phyloP scores from a whole-genome alignment of 2,329 filamentous ascomycete genomes.

The Canariomyces notabilis region DNA sequence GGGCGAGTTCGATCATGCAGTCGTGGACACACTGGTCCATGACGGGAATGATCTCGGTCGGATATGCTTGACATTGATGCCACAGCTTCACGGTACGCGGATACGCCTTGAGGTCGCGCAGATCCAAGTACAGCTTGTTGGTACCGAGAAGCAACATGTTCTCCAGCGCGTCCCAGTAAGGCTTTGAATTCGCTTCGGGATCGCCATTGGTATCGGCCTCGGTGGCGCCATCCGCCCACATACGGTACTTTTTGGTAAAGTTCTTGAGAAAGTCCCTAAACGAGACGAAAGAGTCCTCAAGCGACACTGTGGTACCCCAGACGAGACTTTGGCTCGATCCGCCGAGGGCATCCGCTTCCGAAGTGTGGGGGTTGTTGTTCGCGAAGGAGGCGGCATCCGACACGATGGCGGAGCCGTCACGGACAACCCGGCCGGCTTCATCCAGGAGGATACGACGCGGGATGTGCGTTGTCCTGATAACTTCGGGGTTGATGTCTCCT shows the following conservation, averaged over 20 bases:
- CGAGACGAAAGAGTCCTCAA: slow-evolving; percentile 77
- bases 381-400: slow-evolving; percentile 58
- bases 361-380: slow-evolving; percentile 73
- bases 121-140: slow-evolving; percentile 79
- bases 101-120: slow-evolving; percentile 85
- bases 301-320: slow-evolving; percentile 96
- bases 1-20: slow-evolving; percentile 83
- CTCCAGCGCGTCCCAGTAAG: slow-evolving; percentile 80
- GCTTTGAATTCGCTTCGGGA: slow-evolving; percentile 69
- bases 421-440: slow-evolving; percentile 52
- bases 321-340: slow-evolving; percentile 78
- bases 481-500: slow-evolving; percentile 82
- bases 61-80: slow-evolving; percentile 91
- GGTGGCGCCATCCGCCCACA: slow-evolving; percentile 81
- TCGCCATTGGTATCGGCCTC: slow-evolving; percentile 66
- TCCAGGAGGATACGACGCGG: slow-evolving; percentile 55
- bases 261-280: slow-evolving; percentile 93
- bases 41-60: slow-evolving; percentile 90
- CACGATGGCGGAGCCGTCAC: slow-evolving; percentile 45
- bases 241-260: slow-evolving; percentile 87
- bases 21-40: slow-evolving; percentile 96
- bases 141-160: slow-evolving; percentile 87
- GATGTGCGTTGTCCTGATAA: slow-evolving; percentile 49
- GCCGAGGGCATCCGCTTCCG: slow-evolving; percentile 82
- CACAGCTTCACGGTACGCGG: slow-evolving; percentile 89